Conservation (phyloP, 1,284 basidiomycete species). For the Ustilago curta region DNA sequence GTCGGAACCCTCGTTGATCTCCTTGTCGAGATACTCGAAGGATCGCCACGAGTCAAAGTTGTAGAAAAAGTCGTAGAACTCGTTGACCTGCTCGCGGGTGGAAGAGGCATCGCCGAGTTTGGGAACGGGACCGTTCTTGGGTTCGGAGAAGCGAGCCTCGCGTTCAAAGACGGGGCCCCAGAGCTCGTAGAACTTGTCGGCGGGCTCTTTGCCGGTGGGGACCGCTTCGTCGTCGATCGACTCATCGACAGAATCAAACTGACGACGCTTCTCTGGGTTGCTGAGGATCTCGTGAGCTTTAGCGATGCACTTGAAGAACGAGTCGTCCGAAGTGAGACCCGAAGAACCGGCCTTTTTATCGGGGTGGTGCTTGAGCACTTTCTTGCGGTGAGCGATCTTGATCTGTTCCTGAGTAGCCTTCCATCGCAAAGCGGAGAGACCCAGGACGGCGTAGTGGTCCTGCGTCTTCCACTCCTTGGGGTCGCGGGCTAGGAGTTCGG, state of each 20-base stretch:
- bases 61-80: constrained; percentile 99
- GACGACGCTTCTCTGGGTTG: constrained; percentile 86
- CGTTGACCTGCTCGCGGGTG: constrained; percentile 85
- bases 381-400: constrained; percentile 97
- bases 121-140: constrained; percentile 84
- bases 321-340: constrained; percentile 88
- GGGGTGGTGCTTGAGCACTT: constrained; percentile 98
- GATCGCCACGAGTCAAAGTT: constrained; percentile 99
- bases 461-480: constrained; percentile 99
- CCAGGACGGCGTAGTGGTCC: constrained; percentile 96
- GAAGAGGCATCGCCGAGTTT: constrained; percentile 80
- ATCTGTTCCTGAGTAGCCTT: constrained; percentile 91
- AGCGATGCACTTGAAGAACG: constrained; percentile 99
- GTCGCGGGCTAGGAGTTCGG: constrained; percentile 80
- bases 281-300: constrained; percentile 94
- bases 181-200: constrained; percentile 76
- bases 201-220: constrained; percentile 70
- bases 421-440: constrained; percentile 89
- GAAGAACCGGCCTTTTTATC: constrained; percentile 91
- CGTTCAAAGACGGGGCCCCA: constrained; percentile 87
- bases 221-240: constrained; percentile 77
- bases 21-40: constrained; percentile 99
- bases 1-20: constrained; percentile 96
- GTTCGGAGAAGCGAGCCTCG: constrained; percentile 86
- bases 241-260: constrained; percentile 97